Evolutionary conservation across 805 yeast genomes (phyloP), one percentile per base, ranked within the genome.

Genomic region (Yueomyces sp.): DNA sequence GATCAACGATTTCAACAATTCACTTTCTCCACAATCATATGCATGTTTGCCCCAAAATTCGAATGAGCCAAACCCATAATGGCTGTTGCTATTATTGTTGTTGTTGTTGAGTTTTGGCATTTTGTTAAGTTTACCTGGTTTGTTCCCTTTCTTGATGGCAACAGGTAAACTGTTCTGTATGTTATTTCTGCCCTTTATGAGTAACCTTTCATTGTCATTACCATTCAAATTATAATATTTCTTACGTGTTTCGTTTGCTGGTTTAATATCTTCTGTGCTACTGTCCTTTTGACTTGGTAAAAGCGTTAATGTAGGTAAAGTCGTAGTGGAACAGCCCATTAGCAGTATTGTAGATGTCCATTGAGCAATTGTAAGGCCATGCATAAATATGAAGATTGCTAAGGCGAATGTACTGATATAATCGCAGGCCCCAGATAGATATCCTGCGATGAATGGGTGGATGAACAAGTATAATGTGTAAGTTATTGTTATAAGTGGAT

Each of bases 1-100:
- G 4, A 83, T 68, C 4, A 63, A 53, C 0, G 63, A 45, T 45
- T 65, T 66, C 8, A 72, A 45, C 26, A 44, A 38, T 6, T 5
- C 5, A 34, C n/a, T 5, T 34, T 34, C 37, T 7, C n/a, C n/a
- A 34, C 5, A 5, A 5, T 19, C 26, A 11, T 19, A 27, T 2
- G n/a, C 3, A 4, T 26, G 28, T 29, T 33, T 37, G 26, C 27
- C 26, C 41, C 41, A 39, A 36, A 26, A 37, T 33, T 2, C 33
- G 4, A 32, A 39, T 36, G 19, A 11, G 12, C 5, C 30, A 19
- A n/a, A 38, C 4, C 38, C 4, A 27, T 19, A 4, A 19, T 12
- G 9, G 19, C 19, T 8, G 26, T 36, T 40, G 12, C 8, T 34
- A 6, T 30, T 30, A 6, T 6, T 6, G 26, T 36, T 30, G 28